Base-by-base conservation (phyloP, 768 basidiomycete species). In the Suillus sp. region DNA sequence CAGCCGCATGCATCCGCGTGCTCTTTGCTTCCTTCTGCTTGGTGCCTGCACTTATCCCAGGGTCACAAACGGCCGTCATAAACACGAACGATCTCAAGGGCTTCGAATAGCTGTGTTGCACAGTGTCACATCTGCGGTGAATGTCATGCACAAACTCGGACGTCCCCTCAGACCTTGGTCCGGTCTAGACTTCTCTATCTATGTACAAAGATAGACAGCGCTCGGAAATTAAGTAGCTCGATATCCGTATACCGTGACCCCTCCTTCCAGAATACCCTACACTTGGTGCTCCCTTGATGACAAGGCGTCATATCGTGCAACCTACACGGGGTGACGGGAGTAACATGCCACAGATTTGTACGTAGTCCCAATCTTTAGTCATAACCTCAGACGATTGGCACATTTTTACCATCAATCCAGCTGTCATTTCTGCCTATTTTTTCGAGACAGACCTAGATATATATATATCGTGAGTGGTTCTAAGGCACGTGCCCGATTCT, bases 21-120 rank as follows among this genome's bases (percentile, higher is more conserved):
- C 55, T 38, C 55, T 2, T 57, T 57, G 10, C 56, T 57, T 57
- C 35, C 11, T 40, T 37, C 54, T 37, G 8, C 13, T 50, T 50
- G 22, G 35, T 55, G 54, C 35, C 50, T 56, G 55, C 35, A 8
- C 37, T 10, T 10, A 56, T 57, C 56, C 56, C 56, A 57, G 56
- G 56, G 38, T 30, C 27, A 40, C 8, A 30, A 32, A 16, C 25
- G 30, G 60, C 60, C 60, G 34, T 58, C 60, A 16, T 56, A 56
- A 55, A 20, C 2, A 25, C 55, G 35, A 56, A 56, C 22, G 10
- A 38, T 25, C 22, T 38, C 54, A 56, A 56, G 50, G 25, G 16
- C 37, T 22, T 56, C 30, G 22, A 56, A 50, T 50, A 50, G 48
- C 48, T 50, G 27, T 50, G 48, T 18, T 50, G 2, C 22, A 27